These are phyloP conservation scores for Coemansia sp. DNA, from an alignment of 192 early-diverging fungal species.

Conservation along the genomic window DNA sequence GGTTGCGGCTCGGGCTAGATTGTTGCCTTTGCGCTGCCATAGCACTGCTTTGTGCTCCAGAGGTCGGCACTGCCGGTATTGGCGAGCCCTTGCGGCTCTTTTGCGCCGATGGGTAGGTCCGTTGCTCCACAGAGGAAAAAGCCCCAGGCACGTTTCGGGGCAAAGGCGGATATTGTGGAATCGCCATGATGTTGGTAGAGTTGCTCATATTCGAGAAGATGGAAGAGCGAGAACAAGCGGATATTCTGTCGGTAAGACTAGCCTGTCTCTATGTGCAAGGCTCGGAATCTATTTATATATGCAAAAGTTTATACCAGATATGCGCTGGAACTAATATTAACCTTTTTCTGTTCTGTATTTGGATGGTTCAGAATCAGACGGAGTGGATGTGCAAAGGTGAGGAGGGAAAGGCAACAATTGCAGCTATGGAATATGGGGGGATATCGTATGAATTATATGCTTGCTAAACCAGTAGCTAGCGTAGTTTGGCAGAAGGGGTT, in stretches of 20 bases:
- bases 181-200: conserved; percentile 42
- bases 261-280: background rate
- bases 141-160: conserved; percentile 42
- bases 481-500: background rate
- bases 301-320: background rate
- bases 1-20: background rate
- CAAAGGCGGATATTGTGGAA: conserved; percentile 46
- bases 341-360: background rate
- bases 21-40: background rate
- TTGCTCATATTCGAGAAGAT: conserved; percentile 15
- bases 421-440: background rate
- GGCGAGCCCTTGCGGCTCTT: conserved; percentile 22
- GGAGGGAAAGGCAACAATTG: background rate
- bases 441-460: background rate
- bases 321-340: background rate
- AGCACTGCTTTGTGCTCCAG: background rate
- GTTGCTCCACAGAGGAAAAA: conserved; percentile 38
- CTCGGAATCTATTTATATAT: background rate
- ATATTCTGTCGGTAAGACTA: background rate
- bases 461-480: background rate
- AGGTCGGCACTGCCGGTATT: conserved; percentile 3
- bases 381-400: background rate
- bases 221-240: background rate
- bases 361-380: background rate
- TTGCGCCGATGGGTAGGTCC: conserved; percentile 14